Base-by-base conservation (phyloP, 306 rosid genomes). In the Pyrus communis region DNA sequence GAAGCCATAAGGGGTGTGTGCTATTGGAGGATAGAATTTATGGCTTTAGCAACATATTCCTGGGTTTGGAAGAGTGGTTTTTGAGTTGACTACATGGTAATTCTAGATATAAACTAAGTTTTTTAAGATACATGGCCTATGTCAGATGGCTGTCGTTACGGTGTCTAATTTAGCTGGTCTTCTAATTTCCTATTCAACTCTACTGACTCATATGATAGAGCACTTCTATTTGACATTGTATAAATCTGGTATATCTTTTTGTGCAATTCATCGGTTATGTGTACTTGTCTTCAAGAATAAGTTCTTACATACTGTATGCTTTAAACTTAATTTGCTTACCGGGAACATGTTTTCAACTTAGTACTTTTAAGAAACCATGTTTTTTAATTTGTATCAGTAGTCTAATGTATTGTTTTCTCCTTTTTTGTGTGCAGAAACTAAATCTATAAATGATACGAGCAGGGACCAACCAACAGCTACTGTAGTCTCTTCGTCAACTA, bases 391-490 rank as follows among this genome's bases (percentile, higher is more conserved):
- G 64, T 73, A 7, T 51, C 73, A 17, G 33, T 31, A 45, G 69
- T 25, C 58, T 74, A 12, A 83, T 60, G 22, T 62, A 15, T 40
- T 82, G 49, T 62, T 30, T 51, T 72, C 60, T 27, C 74, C 22
- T 60, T 74, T 67, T 60, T 40, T 9, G n/a, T 67, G 75, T 84
- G 86, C 89, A 84, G 96, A 91, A 77, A 86, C 88, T 77, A 94
- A 91, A 85, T 91, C 91, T 30, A 84, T 88, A 21, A 88, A 84
- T 71, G 93, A 90, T 79, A 87, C 93, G 14, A 90, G 93, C 82
- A 86, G 85, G 87, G 95, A 87, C 81, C 97, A 94, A 80, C 97
- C 91, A 17, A 75, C 90, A 4, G 89, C 84, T 77, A 87, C 90
- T 42, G 82, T 77, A 9, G 89, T 91, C 75, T 80, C 97, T 62